Evolutionary conservation across 768 basidiomycete genomes (phyloP), one percentile per base, ranked within the genome.

Genomic region (Collybia sordida): DNA sequence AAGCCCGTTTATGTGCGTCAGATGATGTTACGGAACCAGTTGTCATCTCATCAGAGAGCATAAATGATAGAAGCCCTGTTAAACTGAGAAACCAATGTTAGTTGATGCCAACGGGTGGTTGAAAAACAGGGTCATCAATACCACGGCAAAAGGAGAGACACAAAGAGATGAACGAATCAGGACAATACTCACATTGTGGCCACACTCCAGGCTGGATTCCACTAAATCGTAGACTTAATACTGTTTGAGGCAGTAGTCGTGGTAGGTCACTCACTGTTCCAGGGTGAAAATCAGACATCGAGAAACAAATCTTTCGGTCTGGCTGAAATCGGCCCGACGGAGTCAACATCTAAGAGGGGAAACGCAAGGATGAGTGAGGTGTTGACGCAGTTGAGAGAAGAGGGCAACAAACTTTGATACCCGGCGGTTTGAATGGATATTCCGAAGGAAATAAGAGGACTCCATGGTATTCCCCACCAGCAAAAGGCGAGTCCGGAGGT

Each of bases 191-290:
- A 91, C 90, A 96, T 96, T 11, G 93, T 96, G 18, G 90, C 88
- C 9, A 95, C 91, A 60, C 89, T 92, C 93, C 93, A 96, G 1
- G 93, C 90, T 5, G 93, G 93, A 66, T 94, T 94, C 93, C 93
- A 94, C 89, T 93, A 52, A 31, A 54, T 27, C 28, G 34, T 19
- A 24, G 35, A 39, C 36, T 45, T 39, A 47, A 37, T 50, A 55
- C 25, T 2, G 19, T 31, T 18, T 6, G 17, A 28, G 21, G 4
- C 2, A 21, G 28, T n/a, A 22, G 17, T 38, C 38, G 54, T 31
- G n/a, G 31, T 28, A n/a, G n/a, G 28, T 8, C 4, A 80, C 88
- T 65, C 58, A 92, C 90, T 11, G 89, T 81, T 53, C 90, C 91
- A 0, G 93, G 91, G 62, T 94, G 93, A 63, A 93, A 94, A 67